A percentile compares a stretch with the other conserved stretches of the same genome.
phyloP scores from a whole-genome alignment of 441 rosid genomes.

The Daphne laureola region DNA sequence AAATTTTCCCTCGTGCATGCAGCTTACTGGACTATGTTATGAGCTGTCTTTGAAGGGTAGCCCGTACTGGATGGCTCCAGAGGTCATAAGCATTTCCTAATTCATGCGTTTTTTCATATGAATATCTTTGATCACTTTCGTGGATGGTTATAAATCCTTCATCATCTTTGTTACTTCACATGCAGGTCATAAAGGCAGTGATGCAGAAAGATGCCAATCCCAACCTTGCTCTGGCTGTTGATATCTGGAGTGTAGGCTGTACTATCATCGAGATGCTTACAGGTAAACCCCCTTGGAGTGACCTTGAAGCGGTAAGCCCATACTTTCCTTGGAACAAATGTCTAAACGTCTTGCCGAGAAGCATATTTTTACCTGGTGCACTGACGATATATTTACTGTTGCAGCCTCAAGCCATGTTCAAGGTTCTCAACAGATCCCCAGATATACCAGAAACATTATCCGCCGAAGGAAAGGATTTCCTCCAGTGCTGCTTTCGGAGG shows the following conservation, averaged over 20 bases:
- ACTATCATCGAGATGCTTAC: conserved; percentile 51
- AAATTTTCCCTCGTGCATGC: conserved; percentile 9
- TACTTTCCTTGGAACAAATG: neutral
- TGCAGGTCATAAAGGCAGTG: conserved; percentile 42
- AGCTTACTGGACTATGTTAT: conserved; percentile 39
- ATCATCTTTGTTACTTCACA: neutral
- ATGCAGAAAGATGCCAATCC: conserved; percentile 31
- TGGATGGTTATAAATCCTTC: neutral
- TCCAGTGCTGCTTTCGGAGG: conserved; percentile 39
- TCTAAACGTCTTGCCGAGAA: neutral
- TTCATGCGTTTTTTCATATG: neutral
- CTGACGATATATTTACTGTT: conserved; percentile 11
- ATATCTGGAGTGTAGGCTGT: conserved; percentile 62
- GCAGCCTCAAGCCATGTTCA: conserved; percentile 71
- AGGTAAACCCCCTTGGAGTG: conserved; percentile 59
- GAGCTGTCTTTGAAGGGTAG: conserved; percentile 57
- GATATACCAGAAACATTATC: conserved; percentile 50
- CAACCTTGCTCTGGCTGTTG: conserved; percentile 52
- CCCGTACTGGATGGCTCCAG: conserved; percentile 73
- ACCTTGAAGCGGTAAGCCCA: conserved; percentile 41
- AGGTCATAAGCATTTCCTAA: conserved; percentile 27
- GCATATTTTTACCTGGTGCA: conserved; percentile 2
- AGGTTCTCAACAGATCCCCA: conserved; percentile 40
- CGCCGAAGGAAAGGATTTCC: conserved; percentile 53
- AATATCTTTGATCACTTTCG: neutral